These are phyloP conservation scores for Penicillium canariense DNA, from an alignment of 495 filamentous ascomycete species.

Conservation along the genomic window DNA sequence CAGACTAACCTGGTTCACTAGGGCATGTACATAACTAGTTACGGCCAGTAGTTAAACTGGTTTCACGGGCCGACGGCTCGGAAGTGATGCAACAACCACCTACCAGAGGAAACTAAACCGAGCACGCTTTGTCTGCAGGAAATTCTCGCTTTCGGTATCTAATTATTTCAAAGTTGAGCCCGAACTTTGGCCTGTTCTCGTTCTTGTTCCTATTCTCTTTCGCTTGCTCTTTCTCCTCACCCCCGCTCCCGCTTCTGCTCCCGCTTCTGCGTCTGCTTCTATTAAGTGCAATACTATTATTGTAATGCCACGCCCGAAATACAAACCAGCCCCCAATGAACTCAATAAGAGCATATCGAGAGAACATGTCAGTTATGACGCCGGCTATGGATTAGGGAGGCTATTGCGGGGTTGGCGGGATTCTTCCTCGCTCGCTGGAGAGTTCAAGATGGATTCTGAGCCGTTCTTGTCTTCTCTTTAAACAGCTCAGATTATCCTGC, in stretches of 20 bases:
- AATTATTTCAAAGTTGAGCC: background rate
- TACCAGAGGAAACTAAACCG: conserved; percentile 19
- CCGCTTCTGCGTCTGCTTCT: background rate
- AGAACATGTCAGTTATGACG: background rate
- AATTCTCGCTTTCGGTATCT: background rate
- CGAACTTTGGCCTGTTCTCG: background rate
- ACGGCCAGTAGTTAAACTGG: background rate
- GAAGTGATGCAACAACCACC: conserved; percentile 15
- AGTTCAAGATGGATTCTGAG: background rate
- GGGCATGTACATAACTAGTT: background rate
- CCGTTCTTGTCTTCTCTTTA: background rate
- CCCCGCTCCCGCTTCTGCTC: background rate
- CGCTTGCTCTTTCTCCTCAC: too few species aligned
- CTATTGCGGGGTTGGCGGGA: too few species aligned
- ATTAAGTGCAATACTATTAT: background rate
- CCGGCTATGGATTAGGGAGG: background rate
- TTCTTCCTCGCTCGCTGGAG: too few species aligned
- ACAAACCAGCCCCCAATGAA: background rate
- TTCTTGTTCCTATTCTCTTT: background rate
- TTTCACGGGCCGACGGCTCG: background rate
- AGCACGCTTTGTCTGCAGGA: background rate
- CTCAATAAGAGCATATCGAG: background rate
- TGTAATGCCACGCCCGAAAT: background rate
- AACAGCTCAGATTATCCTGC: background rate
- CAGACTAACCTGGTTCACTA: background rate